Base-by-base conservation (phyloP, 2,329 filamentous ascomycete genomes). In the Cyclaneusma minus region DNA sequence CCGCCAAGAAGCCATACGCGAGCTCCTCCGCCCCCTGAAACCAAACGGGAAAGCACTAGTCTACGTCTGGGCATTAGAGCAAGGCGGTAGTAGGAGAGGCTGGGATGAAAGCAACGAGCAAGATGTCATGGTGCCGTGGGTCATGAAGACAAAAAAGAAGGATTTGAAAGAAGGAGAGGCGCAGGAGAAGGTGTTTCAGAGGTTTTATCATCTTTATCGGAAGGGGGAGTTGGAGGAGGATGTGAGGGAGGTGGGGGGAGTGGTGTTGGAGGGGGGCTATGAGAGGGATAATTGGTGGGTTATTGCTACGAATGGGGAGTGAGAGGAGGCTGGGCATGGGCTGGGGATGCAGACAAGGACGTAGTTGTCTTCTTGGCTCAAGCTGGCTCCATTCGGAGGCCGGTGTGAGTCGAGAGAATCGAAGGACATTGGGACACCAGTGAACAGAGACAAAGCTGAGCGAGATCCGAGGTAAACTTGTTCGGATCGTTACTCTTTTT, bases 251-350 rank as follows among this genome's bases (percentile, higher is more conserved):
- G 85, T 77, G 12, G 84, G 84, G 11, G 89, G 85, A 6, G 55
- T 53, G 25, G 70, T 94, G 9, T 42, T 89, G 13, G 74, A 81
- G 37, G 71, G 70, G 32, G 89, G 89, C 17, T 98, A 95, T 52
- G 89, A 98, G 48, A 85, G 75, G 56, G 89, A 95, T 48, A 98
- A 98, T 55, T 95, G 89, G 89, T 98, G 87, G 87, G 83, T 74
- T 28, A 74, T 93, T 28, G 47, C 43, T 29, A 22, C 22, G 10
- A 19, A 19, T n/a, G n/a, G n/a, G n/a, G n/a, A n/a, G n/a, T n/a
- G n/a, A n/a, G n/a, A n/a, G n/a, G n/a, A n/a, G n/a, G n/a, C n/a
- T n/a, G n/a, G n/a, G n/a, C n/a, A n/a, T n/a, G n/a, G n/a, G n/a
- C n/a, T n/a, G n/a, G n/a, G n/a, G n/a, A n/a, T n/a, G n/a, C n/a